Evolutionary conservation across 2,329 filamentous ascomycete species (phyloP).

Genomic region (Cercospora berteroae): DNA sequence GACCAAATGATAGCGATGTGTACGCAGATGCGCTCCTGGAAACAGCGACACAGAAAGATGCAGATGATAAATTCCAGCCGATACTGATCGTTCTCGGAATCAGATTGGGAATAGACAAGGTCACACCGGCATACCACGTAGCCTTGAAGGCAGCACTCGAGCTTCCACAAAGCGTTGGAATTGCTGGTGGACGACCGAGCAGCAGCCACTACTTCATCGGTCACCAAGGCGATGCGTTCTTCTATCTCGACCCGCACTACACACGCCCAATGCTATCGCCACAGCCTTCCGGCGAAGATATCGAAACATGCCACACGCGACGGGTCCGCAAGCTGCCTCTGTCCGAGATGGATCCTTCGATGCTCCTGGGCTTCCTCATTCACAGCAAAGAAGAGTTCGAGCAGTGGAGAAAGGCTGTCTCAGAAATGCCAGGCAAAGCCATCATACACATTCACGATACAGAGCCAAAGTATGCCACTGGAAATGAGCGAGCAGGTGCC

Average conservation of each 20-base stretch:
- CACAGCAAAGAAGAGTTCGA: slow-evolving; percentile 78
- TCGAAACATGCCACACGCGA: slow-evolving; percentile 82
- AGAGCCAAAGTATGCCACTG: slow-evolving; percentile 56
- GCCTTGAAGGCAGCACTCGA: slow-evolving; percentile 82
- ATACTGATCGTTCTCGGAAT: slow-evolving; percentile 88
- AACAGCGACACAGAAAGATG: slow-evolving; percentile 61
- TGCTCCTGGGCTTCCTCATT: slow-evolving; percentile 93
- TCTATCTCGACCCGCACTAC: slow-evolving; percentile 92
- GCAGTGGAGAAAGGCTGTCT: slow-evolving; percentile 65
- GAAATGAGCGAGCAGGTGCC: slow-evolving; percentile 65
- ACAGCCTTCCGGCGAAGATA: slow-evolving; percentile 62
- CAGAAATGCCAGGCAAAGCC: slow-evolving; percentile 63
- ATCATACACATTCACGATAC: slow-evolving; percentile 80
- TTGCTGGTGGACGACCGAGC: slow-evolving; percentile 89
- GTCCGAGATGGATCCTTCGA: slow-evolving; percentile 94
- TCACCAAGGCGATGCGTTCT: slow-evolving; percentile 73
- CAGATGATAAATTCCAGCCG: slow-evolving; percentile 67
- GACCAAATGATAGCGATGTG: slow-evolving; percentile 84
- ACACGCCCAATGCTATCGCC: slow-evolving; percentile 71
- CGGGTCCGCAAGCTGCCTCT: slow-evolving; percentile 79
- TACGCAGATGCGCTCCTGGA: slow-evolving; percentile 86
- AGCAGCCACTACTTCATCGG: slow-evolving; percentile 80
- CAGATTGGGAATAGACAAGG: slow-evolving; percentile 85
- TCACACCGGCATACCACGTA: slow-evolving; percentile 93
- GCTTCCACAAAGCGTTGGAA: slow-evolving; percentile 89